Base-by-base conservation (phyloP, 192 early-diverging fungal genomes). In the Backusella tarrabulga region DNA sequence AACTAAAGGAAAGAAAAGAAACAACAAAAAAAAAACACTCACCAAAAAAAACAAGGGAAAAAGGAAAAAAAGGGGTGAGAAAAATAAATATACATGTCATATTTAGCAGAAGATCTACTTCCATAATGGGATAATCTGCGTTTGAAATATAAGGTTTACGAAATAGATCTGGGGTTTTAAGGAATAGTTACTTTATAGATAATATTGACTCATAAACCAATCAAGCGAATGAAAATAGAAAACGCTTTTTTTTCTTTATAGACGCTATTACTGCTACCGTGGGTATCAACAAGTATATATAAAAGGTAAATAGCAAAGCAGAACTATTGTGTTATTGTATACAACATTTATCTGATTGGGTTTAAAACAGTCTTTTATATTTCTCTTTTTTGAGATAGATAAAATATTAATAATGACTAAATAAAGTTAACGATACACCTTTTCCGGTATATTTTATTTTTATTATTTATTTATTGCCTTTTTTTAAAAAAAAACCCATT, bases 11-110 rank as follows among this genome's bases (percentile, higher is more conserved):
- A 67, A 75, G 73, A 56, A 35, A 74, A 19, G 21, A 23, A 67
- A 21, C n/a, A 34, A 35, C 32, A 44, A 69, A 35, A 35, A 69
- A 32, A 75, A 69, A 32, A 75, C 19, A 19, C 32, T 32, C 32
- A 32, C 32, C 32, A 32, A 32, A 32, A 32, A 70, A 21, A 67
- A 76, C 21, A 75, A 75, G 44, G 23, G 44, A 34, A 72, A 50
- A 52, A 70, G 26, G 17, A 46, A 52, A 72, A 38, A 72, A 72
- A 72, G 68, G 68, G 68, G 68, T 40, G 56, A 74, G 60, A 56
- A 32, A 74, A 74, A 52, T 44, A 73, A 50, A 75, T 34, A 74
- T n/a, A 74, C 23, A 63, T 63, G 56, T 29, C 56, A 63, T 40
- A 40, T 29, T 29, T 63, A 63, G 8, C 56, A 63, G 56, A 63